A percentile compares a stretch with the other conserved stretches of the same genome.
These are phyloP conservation scores for Solanum chacoense DNA, from an alignment of 305 asterid species.

Conservation along the genomic window DNA sequence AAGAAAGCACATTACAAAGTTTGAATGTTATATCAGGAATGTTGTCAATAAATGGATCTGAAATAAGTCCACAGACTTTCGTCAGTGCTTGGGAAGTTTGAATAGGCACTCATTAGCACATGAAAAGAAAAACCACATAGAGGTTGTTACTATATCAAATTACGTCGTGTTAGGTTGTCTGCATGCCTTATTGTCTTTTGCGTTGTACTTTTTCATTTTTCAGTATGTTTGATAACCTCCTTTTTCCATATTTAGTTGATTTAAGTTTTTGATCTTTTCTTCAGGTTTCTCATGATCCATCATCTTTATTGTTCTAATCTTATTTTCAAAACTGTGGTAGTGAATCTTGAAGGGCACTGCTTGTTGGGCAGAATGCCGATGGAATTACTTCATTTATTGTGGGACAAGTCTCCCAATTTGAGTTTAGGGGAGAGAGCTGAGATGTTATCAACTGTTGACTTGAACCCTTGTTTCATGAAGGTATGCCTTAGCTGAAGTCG, in stretches of 20 bases:
- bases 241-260: neutral
- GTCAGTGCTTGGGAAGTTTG: neutral
- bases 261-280: neutral
- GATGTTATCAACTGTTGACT: conserved; percentile 74
- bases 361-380: conserved; percentile 79
- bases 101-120: neutral
- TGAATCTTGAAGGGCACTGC: conserved; percentile 66
- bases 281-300: neutral
- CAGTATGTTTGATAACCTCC: neutral
- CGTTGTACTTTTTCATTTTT: neutral
- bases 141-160: neutral
- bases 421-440: conserved; percentile 76
- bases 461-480: conserved; percentile 75
- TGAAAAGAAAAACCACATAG: neutral
- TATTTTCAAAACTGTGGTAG: conserved; percentile 30
- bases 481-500: conserved; percentile 21
- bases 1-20: neutral
- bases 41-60: neutral
- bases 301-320: conserved; percentile 9
- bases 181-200: neutral
- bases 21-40: neutral
- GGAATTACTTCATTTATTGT: conserved; percentile 72
- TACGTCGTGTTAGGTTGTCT: neutral
- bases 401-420: conserved; percentile 79
- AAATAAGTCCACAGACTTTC: neutral